These are phyloP conservation scores for Penicillium goetzii DNA, from an alignment of 495 filamentous ascomycete species.

Conservation along the genomic window DNA sequence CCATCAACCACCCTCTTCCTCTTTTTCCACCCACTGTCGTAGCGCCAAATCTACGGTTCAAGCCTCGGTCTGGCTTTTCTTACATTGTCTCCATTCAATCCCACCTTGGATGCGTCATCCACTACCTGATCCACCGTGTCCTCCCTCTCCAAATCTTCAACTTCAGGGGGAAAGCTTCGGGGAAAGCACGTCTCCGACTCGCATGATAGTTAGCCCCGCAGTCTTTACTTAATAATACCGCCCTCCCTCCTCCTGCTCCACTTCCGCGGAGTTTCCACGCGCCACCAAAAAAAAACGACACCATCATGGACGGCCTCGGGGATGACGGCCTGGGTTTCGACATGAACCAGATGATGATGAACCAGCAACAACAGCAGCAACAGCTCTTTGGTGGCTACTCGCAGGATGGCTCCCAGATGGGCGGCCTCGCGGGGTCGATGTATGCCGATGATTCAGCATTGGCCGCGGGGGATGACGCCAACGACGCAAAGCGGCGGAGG, in stretches of 20 bases:
- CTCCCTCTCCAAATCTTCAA: slow-evolving; percentile 11
- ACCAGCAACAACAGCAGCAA: slow-evolving; percentile 62
- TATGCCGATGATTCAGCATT: slow-evolving; percentile 60
- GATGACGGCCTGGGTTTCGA: slow-evolving; percentile 50
- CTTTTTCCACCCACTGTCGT: neutral
- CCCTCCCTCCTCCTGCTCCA: slow-evolving; percentile 24
- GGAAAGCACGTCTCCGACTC: slow-evolving; percentile 17
- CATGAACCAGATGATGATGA: slow-evolving; percentile 48
- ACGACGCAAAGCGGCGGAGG: slow-evolving; percentile 85
- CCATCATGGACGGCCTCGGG: slow-evolving; percentile 46
- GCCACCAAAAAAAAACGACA: slow-evolving; percentile 14
- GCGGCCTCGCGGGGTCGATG: slow-evolving; percentile 60
- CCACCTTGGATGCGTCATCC: slow-evolving; percentile 29
- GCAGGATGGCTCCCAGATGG: slow-evolving; percentile 63
- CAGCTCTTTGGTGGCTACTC: slow-evolving; percentile 70
- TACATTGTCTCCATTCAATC: neutral
- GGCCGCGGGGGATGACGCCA: slow-evolving; percentile 61
- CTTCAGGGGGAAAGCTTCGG: slow-evolving; percentile 21
- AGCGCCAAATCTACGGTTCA: neutral
- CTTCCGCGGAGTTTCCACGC: slow-evolving; percentile 29
- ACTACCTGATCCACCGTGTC: slow-evolving; percentile 5
- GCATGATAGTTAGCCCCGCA: slow-evolving; percentile 26
- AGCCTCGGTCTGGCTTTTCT: slow-evolving; percentile 4
- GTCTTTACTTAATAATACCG: slow-evolving; percentile 26
- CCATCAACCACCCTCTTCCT: neutral